Base-by-base conservation (phyloP, 2,329 filamentous ascomycete genomes). In the Penicillium digitatum region DNA sequence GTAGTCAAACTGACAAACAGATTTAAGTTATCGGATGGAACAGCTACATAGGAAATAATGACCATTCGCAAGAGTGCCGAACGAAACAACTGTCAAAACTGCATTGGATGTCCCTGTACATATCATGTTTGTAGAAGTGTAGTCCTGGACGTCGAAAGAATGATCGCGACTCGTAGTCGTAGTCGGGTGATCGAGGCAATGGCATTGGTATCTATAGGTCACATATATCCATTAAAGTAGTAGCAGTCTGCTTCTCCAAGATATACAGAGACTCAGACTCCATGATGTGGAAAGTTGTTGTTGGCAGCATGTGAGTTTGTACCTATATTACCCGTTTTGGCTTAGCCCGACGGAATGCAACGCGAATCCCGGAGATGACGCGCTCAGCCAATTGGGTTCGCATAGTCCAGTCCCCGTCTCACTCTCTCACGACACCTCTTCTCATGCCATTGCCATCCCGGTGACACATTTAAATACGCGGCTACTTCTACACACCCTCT, bases 311-410 rank as follows among this genome's bases (percentile, higher is more conserved):
- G 48, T 55, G 65, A 70, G 57, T 66, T 35, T 37, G 34, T 63
- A 27, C 66, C 57, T 60, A 68, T 71, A 60, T 68, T 64, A 27
- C 66, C 61, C 9, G 51, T 65, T 66, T 32, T 1, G 62, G 66
- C 52, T 61, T 71, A 69, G 69, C 64, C 64, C 65, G 62, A 52
- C 52, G 37, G 49, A 56, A 52, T 37, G 43, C 56, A 62, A 65
- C 62, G 60, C 63, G 62, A 59, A 46, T 52, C 55, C 40, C 38
- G 56, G 43, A 39, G 42, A 60, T 56, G 44, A 61, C 62, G 59
- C 59, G 61, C 52, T 43, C 20, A 39, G 54, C 52, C 58, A 63
- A 59, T 62, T 40, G 51, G 54, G 56, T 57, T 58, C 45, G 52
- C 38, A 24, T 62, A 47, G 29, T 34, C n/a, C 16, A 18, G 32